Percentiles rank a stretch among this genome's conserved stretches.
Conservation (phyloP, 176 grass and related monocot genomes). For the Ananas comosus region DNA sequence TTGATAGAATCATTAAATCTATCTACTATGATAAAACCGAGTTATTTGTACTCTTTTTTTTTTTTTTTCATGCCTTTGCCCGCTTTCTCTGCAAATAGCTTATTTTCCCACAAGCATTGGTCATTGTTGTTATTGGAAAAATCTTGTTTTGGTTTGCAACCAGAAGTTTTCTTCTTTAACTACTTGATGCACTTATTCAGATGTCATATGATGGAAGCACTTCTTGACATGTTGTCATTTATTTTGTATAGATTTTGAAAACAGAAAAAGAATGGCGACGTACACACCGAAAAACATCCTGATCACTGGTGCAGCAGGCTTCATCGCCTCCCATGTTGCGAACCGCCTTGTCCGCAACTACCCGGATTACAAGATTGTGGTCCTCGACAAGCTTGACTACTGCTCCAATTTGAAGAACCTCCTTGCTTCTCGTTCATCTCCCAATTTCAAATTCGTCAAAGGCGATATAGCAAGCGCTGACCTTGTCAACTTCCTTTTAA, state of each 20-base stretch:
- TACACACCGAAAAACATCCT: conserved; percentile 14
- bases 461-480: conserved; percentile 17
- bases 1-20: too few species aligned
- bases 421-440: neutral
- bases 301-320: conserved; percentile 12
- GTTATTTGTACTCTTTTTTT: too few species aligned
- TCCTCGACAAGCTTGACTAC: conserved; percentile 21
- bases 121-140: too few species aligned
- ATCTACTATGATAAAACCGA: too few species aligned
- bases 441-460: conserved; percentile 23
- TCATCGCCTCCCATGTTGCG: conserved; percentile 15
- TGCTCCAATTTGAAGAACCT: conserved; percentile 19
- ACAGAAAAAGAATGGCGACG: conserved; percentile 2
- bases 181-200: too few species aligned
- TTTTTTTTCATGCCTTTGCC: too few species aligned
- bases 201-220: too few species aligned
- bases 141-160: too few species aligned
- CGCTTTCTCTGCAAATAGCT: too few species aligned
- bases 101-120: too few species aligned
- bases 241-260: neutral
- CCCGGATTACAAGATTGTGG: conserved; percentile 14
- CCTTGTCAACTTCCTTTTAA: conserved; percentile 14
- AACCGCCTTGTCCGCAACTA: conserved; percentile 17
- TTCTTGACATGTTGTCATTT: too few species aligned
- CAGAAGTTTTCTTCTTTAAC: too few species aligned